A percentile compares a stretch with the other conserved stretches of the same genome.
Evolutionary conservation across 306 rosid species (phyloP).

Genomic region (Corylus americana): DNA sequence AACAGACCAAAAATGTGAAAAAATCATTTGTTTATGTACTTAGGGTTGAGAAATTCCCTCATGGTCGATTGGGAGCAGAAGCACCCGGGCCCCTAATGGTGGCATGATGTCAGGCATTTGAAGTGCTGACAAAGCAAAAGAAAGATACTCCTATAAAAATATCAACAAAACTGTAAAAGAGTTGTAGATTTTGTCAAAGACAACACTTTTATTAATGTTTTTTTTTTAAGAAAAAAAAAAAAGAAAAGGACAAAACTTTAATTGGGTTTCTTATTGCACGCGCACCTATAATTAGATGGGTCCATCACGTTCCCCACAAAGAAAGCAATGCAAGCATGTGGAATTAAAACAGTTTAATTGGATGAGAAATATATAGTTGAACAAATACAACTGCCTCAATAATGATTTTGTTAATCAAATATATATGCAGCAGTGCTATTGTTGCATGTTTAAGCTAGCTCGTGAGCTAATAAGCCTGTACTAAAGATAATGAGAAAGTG

Average conservation of each 20-base stretch:
- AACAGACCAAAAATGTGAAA: too few relatives aligned
- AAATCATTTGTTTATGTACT: too few relatives aligned
- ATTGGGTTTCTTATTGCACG: conserved; percentile 26
- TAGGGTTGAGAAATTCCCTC: not conserved
- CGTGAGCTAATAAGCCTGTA: too few relatives aligned
- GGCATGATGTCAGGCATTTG: conserved; percentile 24
- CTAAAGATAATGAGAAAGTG: too few relatives aligned
- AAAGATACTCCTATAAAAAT: not conserved
- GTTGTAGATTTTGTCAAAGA: conserved; percentile 9
- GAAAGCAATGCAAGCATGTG: not conserved
- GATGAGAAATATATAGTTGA: not conserved
- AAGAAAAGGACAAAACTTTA: not conserved
- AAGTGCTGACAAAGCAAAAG: not conserved
- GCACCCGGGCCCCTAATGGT: not conserved
- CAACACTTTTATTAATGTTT: not conserved
- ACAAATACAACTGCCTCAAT: not conserved
- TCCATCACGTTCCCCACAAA: conserved; percentile 11
- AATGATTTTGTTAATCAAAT: not conserved
- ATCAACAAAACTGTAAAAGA: not conserved
- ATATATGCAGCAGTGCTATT: too few relatives aligned
- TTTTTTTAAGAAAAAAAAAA: not conserved
- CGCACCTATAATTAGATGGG: conserved; percentile 32
- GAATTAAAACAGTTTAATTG: not conserved
- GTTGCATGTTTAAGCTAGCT: too few relatives aligned
- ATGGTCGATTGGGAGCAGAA: not conserved